phyloP scores from a whole-genome alignment of 23 red algal genomes.

The Gracilaria domingensis region DNA sequence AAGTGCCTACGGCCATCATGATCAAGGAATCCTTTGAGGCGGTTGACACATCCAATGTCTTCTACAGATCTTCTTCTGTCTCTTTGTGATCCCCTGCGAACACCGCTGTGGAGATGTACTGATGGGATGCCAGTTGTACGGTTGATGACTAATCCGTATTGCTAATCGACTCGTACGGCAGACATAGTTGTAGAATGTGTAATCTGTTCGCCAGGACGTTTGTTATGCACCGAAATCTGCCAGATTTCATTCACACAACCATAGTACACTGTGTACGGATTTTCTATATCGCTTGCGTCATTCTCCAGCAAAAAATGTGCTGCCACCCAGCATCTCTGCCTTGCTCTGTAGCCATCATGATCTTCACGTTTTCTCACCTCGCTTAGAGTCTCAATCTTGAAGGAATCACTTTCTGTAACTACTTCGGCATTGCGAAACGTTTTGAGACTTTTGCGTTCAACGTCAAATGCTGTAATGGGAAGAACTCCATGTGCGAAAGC shows the following conservation, averaged over 20 bases:
- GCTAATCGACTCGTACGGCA: background rate
- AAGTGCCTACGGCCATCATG: background rate
- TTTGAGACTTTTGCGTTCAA: background rate
- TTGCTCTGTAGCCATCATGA: background rate
- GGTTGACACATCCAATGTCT: background rate
- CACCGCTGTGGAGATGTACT: background rate
- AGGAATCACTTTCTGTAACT: background rate
- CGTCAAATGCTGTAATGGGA: background rate
- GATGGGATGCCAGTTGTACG: background rate
- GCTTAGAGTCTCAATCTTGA: background rate
- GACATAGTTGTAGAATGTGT: background rate
- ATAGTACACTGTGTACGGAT: background rate
- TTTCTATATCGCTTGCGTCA: background rate
- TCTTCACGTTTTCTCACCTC: background rate
- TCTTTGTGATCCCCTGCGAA: background rate
- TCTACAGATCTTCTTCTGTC: background rate
- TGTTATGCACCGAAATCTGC: background rate
- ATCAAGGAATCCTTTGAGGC: background rate
- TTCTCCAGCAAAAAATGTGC: background rate
- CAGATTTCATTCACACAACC: background rate
- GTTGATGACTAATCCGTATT: background rate
- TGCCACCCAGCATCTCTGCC: background rate
- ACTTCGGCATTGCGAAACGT: background rate
- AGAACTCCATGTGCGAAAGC: background rate
- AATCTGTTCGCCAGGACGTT: background rate